A percentile compares a stretch with the other conserved stretches of the same genome.
These are phyloP conservation scores for Penicillium crustosum DNA, from an alignment of 2,329 filamentous ascomycete species.

Conservation along the genomic window DNA sequence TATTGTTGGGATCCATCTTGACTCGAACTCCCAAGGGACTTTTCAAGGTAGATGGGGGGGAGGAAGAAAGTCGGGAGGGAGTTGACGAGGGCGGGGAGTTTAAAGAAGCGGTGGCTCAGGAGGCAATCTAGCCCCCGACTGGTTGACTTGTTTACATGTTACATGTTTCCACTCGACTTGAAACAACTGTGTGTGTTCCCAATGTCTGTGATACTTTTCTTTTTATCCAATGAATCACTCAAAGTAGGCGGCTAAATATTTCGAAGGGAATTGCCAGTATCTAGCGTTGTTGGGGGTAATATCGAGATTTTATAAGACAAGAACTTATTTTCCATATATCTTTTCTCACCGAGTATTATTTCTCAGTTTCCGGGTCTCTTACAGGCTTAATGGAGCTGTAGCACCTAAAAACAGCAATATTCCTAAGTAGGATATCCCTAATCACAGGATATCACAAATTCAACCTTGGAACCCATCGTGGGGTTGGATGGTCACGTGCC, in stretches of 20 bases:
- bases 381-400: too few relatives aligned
- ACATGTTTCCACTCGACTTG: neutral
- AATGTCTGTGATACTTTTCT: neutral
- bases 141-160: slow-evolving; percentile 6
- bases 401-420: too few relatives aligned
- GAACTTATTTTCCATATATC: neutral
- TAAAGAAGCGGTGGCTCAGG: slow-evolving; percentile 35
- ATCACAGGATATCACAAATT: too few relatives aligned
- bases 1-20: slow-evolving; percentile 53
- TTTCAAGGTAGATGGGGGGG: slow-evolving; percentile 12
- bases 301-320: neutral
- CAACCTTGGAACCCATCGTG: too few relatives aligned
- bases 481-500: too few relatives aligned
- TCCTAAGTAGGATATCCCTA: too few relatives aligned
- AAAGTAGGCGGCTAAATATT: too few relatives aligned
- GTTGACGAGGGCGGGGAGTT: slow-evolving; percentile 11
- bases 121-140: slow-evolving; percentile 19
- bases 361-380: too few relatives aligned
- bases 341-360: too few relatives aligned
- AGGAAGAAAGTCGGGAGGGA: slow-evolving; percentile 7
- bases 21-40: slow-evolving; percentile 28
- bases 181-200: neutral
- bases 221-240: neutral
- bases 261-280: neutral
- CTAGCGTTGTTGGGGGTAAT: neutral